phyloP scores from a whole-genome alignment of 2,329 filamentous ascomycete genomes.

The Cordyceps tenuipes region DNA sequence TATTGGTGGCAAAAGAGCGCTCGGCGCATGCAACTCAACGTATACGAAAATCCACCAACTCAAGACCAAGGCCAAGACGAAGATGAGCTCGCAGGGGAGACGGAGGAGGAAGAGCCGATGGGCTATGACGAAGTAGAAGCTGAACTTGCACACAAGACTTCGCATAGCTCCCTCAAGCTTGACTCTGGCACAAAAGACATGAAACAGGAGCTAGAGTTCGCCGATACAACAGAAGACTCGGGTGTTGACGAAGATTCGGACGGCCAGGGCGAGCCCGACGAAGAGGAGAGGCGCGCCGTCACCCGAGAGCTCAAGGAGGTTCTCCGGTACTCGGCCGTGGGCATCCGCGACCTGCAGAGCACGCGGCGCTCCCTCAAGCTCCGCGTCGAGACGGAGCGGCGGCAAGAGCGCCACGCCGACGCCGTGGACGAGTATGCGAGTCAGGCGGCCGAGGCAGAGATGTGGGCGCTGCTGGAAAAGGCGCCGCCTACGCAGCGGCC shows the following conservation, averaged over 20 bases:
- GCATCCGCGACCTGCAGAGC: constrained; percentile 29
- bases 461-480: constrained; percentile 38
- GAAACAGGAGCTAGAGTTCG: neutral
- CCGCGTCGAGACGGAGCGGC: constrained; percentile 33
- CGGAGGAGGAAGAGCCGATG: constrained; percentile 25
- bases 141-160: constrained; percentile 22
- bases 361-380: constrained; percentile 28
- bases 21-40: constrained; percentile 40
- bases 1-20: constrained; percentile 41
- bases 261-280: neutral
- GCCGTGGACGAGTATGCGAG: constrained; percentile 31
- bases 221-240: neutral
- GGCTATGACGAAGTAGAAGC: constrained; percentile 37
- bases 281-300: constrained; percentile 22
- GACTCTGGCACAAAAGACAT: neutral
- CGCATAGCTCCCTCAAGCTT: neutral
- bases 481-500: constrained; percentile 27
- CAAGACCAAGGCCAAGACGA: constrained; percentile 14
- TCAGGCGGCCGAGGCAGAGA: constrained; percentile 32
- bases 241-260: constrained; percentile 5
- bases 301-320: constrained; percentile 34
- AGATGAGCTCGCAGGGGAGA: constrained; percentile 10
- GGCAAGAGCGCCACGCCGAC: constrained; percentile 37
- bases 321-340: constrained; percentile 31
- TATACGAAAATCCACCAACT: constrained; percentile 30